Conservation (phyloP, 192 early-diverging fungal species). For the Podila clonocystis region DNA sequence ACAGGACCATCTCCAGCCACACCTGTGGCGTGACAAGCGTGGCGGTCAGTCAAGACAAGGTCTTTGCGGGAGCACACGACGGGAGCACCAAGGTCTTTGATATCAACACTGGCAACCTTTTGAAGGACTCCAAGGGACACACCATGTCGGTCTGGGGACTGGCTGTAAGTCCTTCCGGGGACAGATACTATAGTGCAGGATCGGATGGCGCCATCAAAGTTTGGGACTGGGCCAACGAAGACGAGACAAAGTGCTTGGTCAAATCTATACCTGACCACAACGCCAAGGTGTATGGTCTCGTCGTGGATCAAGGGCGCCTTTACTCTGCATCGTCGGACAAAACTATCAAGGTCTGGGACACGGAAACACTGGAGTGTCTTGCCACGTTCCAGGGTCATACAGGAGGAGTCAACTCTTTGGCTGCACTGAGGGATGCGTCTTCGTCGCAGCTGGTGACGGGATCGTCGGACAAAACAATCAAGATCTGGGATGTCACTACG, state of each 20-base stretch:
- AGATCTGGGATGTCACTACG: constrained; percentile 63
- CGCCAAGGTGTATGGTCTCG: constrained; percentile 64
- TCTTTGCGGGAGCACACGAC: constrained; percentile 69
- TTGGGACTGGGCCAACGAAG: constrained; percentile 49
- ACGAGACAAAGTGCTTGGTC: constrained; percentile 27
- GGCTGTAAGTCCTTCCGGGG: constrained; percentile 50
- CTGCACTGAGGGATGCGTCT: constrained; percentile 47
- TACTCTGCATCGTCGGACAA: constrained; percentile 64
- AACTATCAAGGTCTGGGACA: constrained; percentile 66
- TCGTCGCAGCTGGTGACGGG: constrained; percentile 32
- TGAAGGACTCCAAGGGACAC: constrained; percentile 56
- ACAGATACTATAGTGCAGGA: constrained; percentile 62
- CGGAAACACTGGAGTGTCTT: constrained; percentile 54
- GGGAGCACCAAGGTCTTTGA: constrained; percentile 66
- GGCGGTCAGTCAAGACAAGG: constrained; percentile 53
- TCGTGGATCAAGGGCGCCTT: constrained; percentile 52
- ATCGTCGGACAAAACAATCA: constrained; percentile 45
- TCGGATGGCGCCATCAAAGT: constrained; percentile 69
- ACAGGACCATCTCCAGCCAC: constrained; percentile 61
- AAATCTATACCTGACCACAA: constrained; percentile 55
- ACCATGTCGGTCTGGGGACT: constrained; percentile 67
- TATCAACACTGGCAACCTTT: constrained; percentile 57
- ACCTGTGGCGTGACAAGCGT: constrained; percentile 65
- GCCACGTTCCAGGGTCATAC: constrained; percentile 63
- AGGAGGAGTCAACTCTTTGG: constrained; percentile 63